Evolutionary conservation across 176 grass and related monocot genomes (phyloP).

Genomic region (Aegilops longissima): DNA sequence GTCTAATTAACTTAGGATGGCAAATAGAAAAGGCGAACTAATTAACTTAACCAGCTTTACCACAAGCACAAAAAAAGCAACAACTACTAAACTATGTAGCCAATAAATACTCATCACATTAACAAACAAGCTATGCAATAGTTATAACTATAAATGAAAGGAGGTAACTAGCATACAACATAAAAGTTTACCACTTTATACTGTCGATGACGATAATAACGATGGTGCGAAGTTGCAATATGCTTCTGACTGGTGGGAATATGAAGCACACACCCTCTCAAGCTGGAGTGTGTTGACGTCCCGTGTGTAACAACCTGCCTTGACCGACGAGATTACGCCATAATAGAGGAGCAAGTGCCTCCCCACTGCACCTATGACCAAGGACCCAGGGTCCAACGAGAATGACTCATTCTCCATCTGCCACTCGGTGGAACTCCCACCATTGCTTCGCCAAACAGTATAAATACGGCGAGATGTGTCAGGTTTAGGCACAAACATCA

Average conservation of each 20-base stretch:
- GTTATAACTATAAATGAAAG: not conserved
- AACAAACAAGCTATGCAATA: not conserved
- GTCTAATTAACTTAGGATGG: not conserved
- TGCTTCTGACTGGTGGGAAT: too few species aligned
- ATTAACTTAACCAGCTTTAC: not conserved
- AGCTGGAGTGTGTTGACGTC: not conserved
- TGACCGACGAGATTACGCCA: not conserved
- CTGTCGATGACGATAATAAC: too few species aligned
- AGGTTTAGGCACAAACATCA: not conserved
- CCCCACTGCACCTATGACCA: not conserved
- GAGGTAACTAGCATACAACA: too few species aligned
- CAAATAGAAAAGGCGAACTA: not conserved
- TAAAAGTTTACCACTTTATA: too few species aligned
- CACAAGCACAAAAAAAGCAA: not conserved
- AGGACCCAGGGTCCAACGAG: not conserved
- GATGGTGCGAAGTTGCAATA: too few species aligned
- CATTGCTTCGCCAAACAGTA: not conserved
- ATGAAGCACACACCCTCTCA: not conserved
- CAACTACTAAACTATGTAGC: not conserved
- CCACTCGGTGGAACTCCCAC: not conserved
- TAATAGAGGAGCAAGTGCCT: not conserved
- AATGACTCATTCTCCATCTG: not conserved
- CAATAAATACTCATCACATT: not conserved
- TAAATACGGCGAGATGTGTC: not conserved
- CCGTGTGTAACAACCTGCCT: not conserved